Base-by-base conservation (phyloP, 495 filamentous ascomycete species). In the Hypoxylon trugodes region DNA sequence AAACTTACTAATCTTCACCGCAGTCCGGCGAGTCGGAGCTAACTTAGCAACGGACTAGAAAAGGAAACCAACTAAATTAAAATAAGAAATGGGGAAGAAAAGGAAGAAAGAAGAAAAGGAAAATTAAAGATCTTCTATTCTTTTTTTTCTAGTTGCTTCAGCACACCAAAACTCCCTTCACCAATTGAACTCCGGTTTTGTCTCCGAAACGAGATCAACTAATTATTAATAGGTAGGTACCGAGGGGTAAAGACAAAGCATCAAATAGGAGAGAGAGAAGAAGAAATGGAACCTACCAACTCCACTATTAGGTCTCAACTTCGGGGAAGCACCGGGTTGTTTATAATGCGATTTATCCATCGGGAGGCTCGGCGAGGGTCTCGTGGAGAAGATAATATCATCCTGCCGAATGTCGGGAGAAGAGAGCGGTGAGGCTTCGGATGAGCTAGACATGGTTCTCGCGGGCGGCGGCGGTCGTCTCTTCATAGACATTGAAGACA, bases 391-490 rank as follows among this genome's bases (percentile, higher is more conserved):
- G 37, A 69, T 41, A 12, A 69, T 52, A 40, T 72, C 69, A 21
- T 69, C 69, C 36, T 61, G 57, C 56, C 69, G 62, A 13, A 62
- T 28, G 22, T 70, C 70, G 36, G 68, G 74, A 28, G 59, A 65
- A 33, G 52, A 60, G 32, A 57, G 69, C 54, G 70, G 68, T 22
- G 71, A 73, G 7, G 46, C 58, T 43, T 73, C 75, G 6, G 76
- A 75, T 9, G 77, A 77, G 60, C 61, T 76, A 19, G 77, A 78
- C 45, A 62, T 64, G 6, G 47, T 74, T 53, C 73, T 66, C 24
- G 59, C 59, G 18, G 70, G 73, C 15, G 68, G 69, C 32, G 59
- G 58, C 10, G 69, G 74, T 35, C 71, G 65, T 64, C 66, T 70
- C 42, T 72, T 62, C 53, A 69, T 64, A 10, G n/a, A n/a, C n/a